Evolutionary conservation across 495 filamentous ascomycete species (phyloP), one percentile per base, ranked within the genome.

Genomic region (Barbatosphaeria neglecta): DNA sequence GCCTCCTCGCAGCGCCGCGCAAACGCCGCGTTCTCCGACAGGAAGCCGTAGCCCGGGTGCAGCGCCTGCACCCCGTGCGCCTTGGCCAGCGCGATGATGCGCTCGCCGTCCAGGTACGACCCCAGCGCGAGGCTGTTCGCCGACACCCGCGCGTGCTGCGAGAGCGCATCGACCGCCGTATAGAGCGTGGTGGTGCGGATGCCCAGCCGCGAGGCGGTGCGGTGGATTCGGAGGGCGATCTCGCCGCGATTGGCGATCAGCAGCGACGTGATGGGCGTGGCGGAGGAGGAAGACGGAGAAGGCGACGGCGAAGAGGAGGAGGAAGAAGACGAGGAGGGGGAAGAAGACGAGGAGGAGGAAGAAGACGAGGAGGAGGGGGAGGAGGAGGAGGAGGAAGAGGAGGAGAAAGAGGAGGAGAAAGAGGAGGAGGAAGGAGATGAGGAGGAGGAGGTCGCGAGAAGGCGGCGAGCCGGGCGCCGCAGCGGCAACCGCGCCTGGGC

Each of bases 211-310:
- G 84, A 71, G 8, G 92, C 92, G 18, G 92, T 98, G 52, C 80
- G 80, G 43, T 84, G 80, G 44, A 99, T 90, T 48, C 92, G 84
- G 73, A 97, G 70, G 44, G 92, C 93, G 57, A 99, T 99, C 61
- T 99, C 92, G 50, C 92, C 92, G 52, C 92, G 80, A 59, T 99
- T 99, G 15, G 92, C 92, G 58, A 99, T 97, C 1, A 97, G 71
- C 41, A 97, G 83, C 15, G 88, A 94, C 40, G 82, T 82, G 46
- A 97, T 72, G 10, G 87, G 77, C 6, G 55, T 64, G 6, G 66
- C 51, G 19, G 51, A 44, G 9, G 62, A 52, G 11, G 55, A 50
- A 22, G 50, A 40, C 1, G 54, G 18, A 8, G 45, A 40, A 20
- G 51, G 40, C 5, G 52, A 38, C 19, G 41, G 11, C 10, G 41